Evolutionary conservation across 768 basidiomycete genomes (phyloP).

Genomic region (Pleurotus sapidus): DNA sequence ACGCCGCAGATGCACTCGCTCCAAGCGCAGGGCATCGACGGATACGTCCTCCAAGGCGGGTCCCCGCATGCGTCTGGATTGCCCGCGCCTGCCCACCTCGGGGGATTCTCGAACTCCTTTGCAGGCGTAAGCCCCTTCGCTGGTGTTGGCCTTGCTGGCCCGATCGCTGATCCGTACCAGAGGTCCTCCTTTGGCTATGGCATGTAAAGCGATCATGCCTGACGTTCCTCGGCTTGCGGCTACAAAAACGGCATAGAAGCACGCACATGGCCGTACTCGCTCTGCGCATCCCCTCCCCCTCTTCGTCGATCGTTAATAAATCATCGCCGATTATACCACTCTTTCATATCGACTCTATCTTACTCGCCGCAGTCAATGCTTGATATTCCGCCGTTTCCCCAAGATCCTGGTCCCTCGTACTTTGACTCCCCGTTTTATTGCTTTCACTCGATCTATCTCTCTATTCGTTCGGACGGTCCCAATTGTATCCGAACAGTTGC

Average conservation of each 20-base stretch:
- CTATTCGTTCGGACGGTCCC: slow-evolving; percentile 39
- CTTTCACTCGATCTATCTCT: slow-evolving; percentile 27
- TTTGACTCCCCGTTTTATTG: slow-evolving; percentile 38
- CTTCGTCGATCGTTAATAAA: slow-evolving; percentile 14
- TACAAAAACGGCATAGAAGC: slow-evolving; percentile 14
- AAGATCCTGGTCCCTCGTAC: slow-evolving; percentile 15
- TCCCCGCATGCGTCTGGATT: slow-evolving; percentile 63
- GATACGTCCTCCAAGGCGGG: slow-evolving; percentile 76
- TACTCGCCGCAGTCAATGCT: slow-evolving; percentile 28
- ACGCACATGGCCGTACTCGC: slow-evolving; percentile 20
- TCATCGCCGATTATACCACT: not conserved
- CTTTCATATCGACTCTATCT: slow-evolving; percentile 22
- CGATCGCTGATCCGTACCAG: slow-evolving; percentile 76
- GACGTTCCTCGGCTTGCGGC: too few relatives aligned
- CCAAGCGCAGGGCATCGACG: slow-evolving; percentile 74
- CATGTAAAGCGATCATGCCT: slow-evolving; percentile 49
- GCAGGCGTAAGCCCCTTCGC: slow-evolving; percentile 46
- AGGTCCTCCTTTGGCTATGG: slow-evolving; percentile 71
- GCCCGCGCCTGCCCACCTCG: slow-evolving; percentile 50
- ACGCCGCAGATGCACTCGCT: slow-evolving; percentile 55
- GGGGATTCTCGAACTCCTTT: slow-evolving; percentile 58
- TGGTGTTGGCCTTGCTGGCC: slow-evolving; percentile 49
- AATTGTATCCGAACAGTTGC: slow-evolving; percentile 34
- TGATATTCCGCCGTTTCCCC: slow-evolving; percentile 22
- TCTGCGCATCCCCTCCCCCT: slow-evolving; percentile 24